These are phyloP conservation scores for Microdochium bolleyi DNA, from an alignment of 2,329 filamentous ascomycete genomes.

Conservation along the genomic window DNA sequence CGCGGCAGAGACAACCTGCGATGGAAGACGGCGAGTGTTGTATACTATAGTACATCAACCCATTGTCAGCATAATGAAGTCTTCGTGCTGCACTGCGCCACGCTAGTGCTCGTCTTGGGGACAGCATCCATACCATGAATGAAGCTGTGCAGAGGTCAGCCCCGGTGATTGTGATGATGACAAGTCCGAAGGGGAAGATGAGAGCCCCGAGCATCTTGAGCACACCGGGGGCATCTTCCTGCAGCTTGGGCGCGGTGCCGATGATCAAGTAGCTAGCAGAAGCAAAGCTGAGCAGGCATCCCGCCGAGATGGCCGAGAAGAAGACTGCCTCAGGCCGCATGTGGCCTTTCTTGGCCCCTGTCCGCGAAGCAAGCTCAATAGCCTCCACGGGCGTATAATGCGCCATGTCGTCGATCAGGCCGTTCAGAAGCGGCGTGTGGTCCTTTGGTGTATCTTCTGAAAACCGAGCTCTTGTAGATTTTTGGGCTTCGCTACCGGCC, in stretches of 20 bases:
- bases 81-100: too few species aligned
- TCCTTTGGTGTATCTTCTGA: too few species aligned
- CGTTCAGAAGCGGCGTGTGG: too few species aligned
- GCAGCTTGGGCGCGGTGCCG: slow-evolving; percentile 36
- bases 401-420: slow-evolving; percentile 18
- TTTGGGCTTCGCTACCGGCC: too few species aligned
- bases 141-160: slow-evolving; percentile 39
- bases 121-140: slow-evolving; percentile 25
- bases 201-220: slow-evolving; percentile 34
- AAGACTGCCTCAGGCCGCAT: slow-evolving; percentile 46
- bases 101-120: not conserved
- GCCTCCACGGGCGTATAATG: slow-evolving; percentile 39
- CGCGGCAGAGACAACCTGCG: slow-evolving; percentile 2
- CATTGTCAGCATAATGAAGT: not conserved
- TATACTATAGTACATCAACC: slow-evolving; percentile 10
- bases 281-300: slow-evolving; percentile 42
- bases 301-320: slow-evolving; percentile 40
- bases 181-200: slow-evolving; percentile 40
- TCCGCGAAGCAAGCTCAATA: slow-evolving; percentile 38
- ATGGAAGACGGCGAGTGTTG: not conserved
- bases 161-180: slow-evolving; percentile 38
- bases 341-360: slow-evolving; percentile 41
- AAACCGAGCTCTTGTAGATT: too few species aligned
- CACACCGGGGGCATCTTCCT: slow-evolving; percentile 37
- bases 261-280: slow-evolving; percentile 37